Evolutionary conservation across 106 monocot genomes (phyloP), one percentile per base, ranked within the genome.

Genomic region (Dactylorhiza incarnata): DNA sequence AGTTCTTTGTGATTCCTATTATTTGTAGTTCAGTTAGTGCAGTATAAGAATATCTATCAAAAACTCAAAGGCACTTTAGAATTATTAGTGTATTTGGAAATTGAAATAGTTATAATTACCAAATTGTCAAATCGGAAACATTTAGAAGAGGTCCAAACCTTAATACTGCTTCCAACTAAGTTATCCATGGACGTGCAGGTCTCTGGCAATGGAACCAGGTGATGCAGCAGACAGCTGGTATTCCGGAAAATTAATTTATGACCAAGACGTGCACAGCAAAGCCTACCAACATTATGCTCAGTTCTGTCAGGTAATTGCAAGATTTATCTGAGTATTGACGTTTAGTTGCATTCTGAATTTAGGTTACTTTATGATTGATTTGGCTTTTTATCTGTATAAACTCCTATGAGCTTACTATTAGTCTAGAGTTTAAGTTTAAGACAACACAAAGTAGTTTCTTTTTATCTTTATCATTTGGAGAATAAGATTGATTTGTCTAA

Each of bases 211-310:
- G 68, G 79, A 82, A 49, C 81, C 88, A 78, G 78, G 66, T 73
- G 91, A 86, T 62, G 83, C 75, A 75, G 70, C 55, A 54, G 73
- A 73, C 68, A 80, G 61, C 59, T 91, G 91, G 91, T 91, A 86
- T 79, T 82, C 88, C 73, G 91, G 91, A 48, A 84, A 79, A 43
- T 68, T 91, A 58, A 80, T 91, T 45, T 91, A 88, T 82, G 82
- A 86, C 48, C 83, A 84, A 84, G 88, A 91, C 58, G 76, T 81
- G 67, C 78, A 78, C 78, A 82, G 91, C 71, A 80, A 80, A 54
- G 91, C 74, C 71, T 88, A 86, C 79, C 88, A 81, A 69, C 91
- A 91, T 68, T 91, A 88, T 78, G 84, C 91, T 71, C 88, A 79
- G 72, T 78, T 91, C 47, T 82, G 86, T 71, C 80, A 86, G 83